Evolutionary conservation across 495 filamentous ascomycete species (phyloP).

Genomic region (Lentithecium fluviatile): DNA sequence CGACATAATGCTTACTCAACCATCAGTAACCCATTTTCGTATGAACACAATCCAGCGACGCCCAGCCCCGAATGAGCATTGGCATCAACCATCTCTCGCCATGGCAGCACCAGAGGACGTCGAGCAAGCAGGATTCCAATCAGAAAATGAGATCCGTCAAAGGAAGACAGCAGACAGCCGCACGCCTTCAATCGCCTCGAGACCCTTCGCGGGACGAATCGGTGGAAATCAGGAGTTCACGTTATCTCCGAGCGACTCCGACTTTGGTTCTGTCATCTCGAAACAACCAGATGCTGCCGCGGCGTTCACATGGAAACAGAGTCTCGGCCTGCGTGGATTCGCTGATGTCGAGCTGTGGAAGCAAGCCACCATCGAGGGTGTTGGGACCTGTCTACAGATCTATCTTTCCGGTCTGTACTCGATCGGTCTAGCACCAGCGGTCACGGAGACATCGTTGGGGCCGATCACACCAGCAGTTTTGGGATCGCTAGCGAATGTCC

Average conservation of each 20-base stretch:
- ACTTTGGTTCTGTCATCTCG: conserved; percentile 42
- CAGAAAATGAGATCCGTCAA: no score
- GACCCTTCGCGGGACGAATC: conserved; percentile 51
- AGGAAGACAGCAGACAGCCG: background rate
- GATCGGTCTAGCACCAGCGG: conserved; percentile 9
- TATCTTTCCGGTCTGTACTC: conserved; percentile 26
- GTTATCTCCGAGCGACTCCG: conserved; percentile 44
- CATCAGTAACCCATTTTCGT: no score
- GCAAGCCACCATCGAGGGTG: conserved; percentile 40
- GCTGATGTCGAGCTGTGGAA: conserved; percentile 49
- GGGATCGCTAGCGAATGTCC: conserved; percentile 15
- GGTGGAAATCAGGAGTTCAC: conserved; percentile 52
- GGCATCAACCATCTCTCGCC: no score
- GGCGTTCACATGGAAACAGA: conserved; percentile 44
- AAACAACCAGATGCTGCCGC: conserved; percentile 50
- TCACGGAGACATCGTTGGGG: conserved; percentile 17
- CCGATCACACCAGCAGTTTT: conserved; percentile 22
- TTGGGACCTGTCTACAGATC: conserved; percentile 31
- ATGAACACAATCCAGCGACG: no score
- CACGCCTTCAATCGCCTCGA: conserved; percentile 5
- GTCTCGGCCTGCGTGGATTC: conserved; percentile 46
- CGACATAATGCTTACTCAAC: no score
- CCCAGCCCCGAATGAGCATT: no score
- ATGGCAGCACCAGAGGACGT: no score
- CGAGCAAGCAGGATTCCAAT: no score